Base-by-base conservation (phyloP, 2,329 filamentous ascomycete genomes). In the Colletotrichum viniferum region DNA sequence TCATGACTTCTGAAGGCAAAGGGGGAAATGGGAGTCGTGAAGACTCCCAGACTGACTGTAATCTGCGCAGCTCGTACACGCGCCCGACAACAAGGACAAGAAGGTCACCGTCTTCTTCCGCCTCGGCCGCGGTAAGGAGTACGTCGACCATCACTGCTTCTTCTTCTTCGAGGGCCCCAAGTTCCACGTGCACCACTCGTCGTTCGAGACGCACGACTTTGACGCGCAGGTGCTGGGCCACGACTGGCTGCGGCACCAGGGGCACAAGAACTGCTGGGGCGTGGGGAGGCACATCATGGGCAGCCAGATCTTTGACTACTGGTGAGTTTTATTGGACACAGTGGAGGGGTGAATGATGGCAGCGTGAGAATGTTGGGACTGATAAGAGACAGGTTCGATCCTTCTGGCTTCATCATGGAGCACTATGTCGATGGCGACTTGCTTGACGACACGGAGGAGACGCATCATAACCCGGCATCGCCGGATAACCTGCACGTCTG, bases 391-490 rank as follows among this genome's bases (percentile, higher is more conserved):
- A 76, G 91, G 92, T 92, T 90, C 79, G 92, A 94, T 82, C 89
- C 90, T 0, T 87, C 86, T 4, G 86, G 87, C 0, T 92, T 93
- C 80, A 93, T 94, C 82, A 84, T 94, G 79, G 92, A 94, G 83
- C 92, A 94, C 82, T 95, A 94, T 79, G 90, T 92, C 18, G 93
- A 94, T 81, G 93, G 93, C 1, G 93, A 95, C 83, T 79, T 93
- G 77, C 88, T 94, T 3, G 85, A 90, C 74, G 86, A 90, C 76
- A 88, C 86, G 21, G 87, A 90, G 55, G 88, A 86, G 24, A 87
- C 86, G 5, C 86, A 88, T 76, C 81, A 78, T 14, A 85, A 81
- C 14, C 78, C 83, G 74, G 84, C 85, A 2, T 82, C 83, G 30
- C 85, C 86, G 4, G 86, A 84, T 58, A 86, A 84, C 38, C 73